Evolutionary conservation across 2,329 filamentous ascomycete genomes (phyloP).

Genomic region (Sporothrix inflata): DNA sequence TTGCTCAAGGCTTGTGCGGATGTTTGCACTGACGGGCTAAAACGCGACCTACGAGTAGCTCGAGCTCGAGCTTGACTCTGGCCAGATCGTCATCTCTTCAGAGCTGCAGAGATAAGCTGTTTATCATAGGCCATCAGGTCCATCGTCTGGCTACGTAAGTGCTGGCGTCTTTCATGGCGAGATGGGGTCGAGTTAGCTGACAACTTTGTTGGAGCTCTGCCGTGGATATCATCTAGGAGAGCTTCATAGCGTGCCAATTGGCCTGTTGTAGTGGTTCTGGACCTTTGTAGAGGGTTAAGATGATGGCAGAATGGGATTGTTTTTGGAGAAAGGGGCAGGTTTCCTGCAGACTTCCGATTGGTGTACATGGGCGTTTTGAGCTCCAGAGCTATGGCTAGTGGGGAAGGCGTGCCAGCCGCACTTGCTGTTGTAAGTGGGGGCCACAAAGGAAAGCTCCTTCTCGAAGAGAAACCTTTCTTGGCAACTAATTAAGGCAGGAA

Average conservation of each 20-base stretch:
- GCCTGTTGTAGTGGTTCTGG: background rate
- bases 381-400: background rate
- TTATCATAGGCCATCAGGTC: background rate
- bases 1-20: background rate
- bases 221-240: background rate
- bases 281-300: background rate
- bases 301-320: background rate
- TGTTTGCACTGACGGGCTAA: background rate
- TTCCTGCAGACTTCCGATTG: background rate
- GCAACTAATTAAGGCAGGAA: background rate
- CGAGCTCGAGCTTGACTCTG: too few species aligned
- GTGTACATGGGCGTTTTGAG: background rate
- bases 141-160: background rate
- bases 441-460: background rate
- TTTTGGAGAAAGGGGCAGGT: background rate
- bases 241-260: background rate
- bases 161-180: background rate
- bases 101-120: background rate
- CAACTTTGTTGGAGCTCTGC: background rate
- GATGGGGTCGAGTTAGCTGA: background rate
- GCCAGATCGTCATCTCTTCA: background rate
- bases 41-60: background rate
- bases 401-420: background rate
- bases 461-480: background rate
- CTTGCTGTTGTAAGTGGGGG: background rate